A percentile compares a stretch with the other conserved stretches of the same genome.
These are phyloP conservation scores for Penicillium maclennaniae DNA, from an alignment of 495 filamentous ascomycete species.

Conservation along the genomic window DNA sequence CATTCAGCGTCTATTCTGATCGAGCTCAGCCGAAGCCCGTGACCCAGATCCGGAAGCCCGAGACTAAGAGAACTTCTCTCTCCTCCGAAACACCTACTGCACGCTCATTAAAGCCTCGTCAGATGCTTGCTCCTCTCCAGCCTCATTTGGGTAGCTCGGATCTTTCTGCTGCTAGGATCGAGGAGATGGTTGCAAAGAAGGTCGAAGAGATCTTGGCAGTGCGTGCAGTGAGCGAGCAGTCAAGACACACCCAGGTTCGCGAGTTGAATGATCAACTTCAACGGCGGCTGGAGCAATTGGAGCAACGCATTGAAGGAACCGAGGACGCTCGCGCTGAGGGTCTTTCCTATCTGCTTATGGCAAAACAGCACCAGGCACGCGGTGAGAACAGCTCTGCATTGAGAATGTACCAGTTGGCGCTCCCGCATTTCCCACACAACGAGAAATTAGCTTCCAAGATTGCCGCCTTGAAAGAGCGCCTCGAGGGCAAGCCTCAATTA, in stretches of 20 bases:
- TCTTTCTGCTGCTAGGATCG: slow-evolving; percentile 73
- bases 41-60: slow-evolving; percentile 38
- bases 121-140: slow-evolving; percentile 27
- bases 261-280: slow-evolving; percentile 74
- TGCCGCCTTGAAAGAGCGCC: slow-evolving; percentile 57
- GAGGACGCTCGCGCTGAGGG: slow-evolving; percentile 77
- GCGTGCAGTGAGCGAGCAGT: slow-evolving; percentile 50
- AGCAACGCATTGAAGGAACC: slow-evolving; percentile 72
- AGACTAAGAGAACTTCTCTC: slow-evolving; percentile 39
- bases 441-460: slow-evolving; percentile 79
- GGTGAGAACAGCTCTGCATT: slow-evolving; percentile 76
- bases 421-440: slow-evolving; percentile 83
- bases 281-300: slow-evolving; percentile 74
- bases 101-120: slow-evolving; percentile 31
- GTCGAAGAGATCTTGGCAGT: slow-evolving; percentile 83
- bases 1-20: slow-evolving; percentile 81
- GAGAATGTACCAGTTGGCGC: slow-evolving; percentile 79
- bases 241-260: slow-evolving; percentile 45
- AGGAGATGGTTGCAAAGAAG: slow-evolving; percentile 87
- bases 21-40: slow-evolving; percentile 46
- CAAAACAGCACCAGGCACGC: slow-evolving; percentile 80
- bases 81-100: slow-evolving; percentile 28
- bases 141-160: slow-evolving; percentile 29
- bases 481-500: slow-evolving; percentile 35
- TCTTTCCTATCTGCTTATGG: slow-evolving; percentile 79